These are phyloP conservation scores for Agaricus blazei DNA, from an alignment of 768 basidiomycete genomes.

Conservation along the genomic window DNA sequence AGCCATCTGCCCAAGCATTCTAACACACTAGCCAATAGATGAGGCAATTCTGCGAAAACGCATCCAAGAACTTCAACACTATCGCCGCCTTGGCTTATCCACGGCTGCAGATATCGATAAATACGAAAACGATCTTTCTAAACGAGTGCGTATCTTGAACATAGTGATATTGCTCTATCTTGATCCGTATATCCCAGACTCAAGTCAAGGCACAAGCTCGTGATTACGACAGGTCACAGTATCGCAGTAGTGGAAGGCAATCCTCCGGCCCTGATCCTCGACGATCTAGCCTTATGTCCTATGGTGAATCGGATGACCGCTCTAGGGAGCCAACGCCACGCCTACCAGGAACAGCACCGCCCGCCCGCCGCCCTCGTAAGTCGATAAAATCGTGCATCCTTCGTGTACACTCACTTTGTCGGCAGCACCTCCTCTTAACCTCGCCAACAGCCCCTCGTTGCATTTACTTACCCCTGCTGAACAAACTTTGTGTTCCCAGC, in stretches of 20 bases:
- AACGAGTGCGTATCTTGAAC: constrained; percentile 50
- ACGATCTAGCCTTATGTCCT: constrained; percentile 34
- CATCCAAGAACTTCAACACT: constrained; percentile 89
- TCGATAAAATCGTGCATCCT: not conserved
- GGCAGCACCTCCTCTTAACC: constrained; percentile 67
- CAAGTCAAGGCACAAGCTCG: constrained; percentile 60
- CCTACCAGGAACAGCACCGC: constrained; percentile 30
- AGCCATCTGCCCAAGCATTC: not conserved
- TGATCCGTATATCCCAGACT: constrained; percentile 30
- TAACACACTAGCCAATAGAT: constrained; percentile 40
- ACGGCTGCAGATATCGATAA: constrained; percentile 87
- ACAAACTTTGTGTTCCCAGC: constrained; percentile 79
- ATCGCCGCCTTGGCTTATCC: constrained; percentile 79
- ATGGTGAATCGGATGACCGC: constrained; percentile 44
- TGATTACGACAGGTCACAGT: constrained; percentile 49
- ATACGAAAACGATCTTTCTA: constrained; percentile 71
- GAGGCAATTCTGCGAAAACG: constrained; percentile 83
- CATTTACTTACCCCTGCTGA: constrained; percentile 88
- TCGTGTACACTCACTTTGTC: not conserved
- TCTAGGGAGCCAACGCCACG: constrained; percentile 64
- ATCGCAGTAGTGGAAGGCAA: constrained; percentile 46
- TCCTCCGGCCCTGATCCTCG: constrained; percentile 52
- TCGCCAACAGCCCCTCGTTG: constrained; percentile 85
- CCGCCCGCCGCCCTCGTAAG: constrained; percentile 43
- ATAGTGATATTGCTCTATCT: constrained; percentile 3